Percentiles rank a stretch among this genome's conserved stretches.
Conservation (phyloP, 805 yeast species). For the Wickerhamomyces tratensis region DNA sequence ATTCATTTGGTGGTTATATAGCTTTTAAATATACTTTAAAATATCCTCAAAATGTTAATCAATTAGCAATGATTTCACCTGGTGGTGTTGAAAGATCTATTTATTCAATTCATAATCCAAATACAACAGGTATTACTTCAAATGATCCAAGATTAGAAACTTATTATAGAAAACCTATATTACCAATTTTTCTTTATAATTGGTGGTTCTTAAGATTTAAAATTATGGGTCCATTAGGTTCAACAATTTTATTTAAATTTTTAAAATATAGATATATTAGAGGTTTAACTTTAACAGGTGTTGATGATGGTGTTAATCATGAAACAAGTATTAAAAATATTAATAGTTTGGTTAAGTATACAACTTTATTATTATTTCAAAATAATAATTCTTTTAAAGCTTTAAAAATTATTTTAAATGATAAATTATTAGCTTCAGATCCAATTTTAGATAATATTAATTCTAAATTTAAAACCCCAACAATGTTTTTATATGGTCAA, state of each 20-base stretch:
- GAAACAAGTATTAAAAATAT: slow-evolving; percentile 6
- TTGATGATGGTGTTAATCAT: too few relatives aligned
- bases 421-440: slow-evolving; percentile 43
- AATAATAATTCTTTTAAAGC: slow-evolving; percentile 9
- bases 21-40: slow-evolving; percentile 52
- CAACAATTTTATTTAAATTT: slow-evolving; percentile 23
- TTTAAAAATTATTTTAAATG: slow-evolving; percentile 9
- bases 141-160: slow-evolving; percentile 9
- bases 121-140: slow-evolving; percentile 5
- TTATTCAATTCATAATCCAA: slow-evolving; percentile 37
- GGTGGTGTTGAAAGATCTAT: slow-evolving; percentile 71
- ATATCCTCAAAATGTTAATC: slow-evolving; percentile 43
- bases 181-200: slow-evolving; percentile 22
- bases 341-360: slow-evolving; percentile 11
- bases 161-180: slow-evolving; percentile 17
- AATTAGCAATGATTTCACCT: slow-evolving; percentile 59
- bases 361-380: slow-evolving; percentile 14
- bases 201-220: slow-evolving; percentile 39
- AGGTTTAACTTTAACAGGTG: slow-evolving; percentile 2
- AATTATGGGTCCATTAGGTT: slow-evolving; percentile 32
- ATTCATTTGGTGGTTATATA: slow-evolving; percentile 74
- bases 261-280: slow-evolving; percentile 20
- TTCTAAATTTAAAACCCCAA: slow-evolving; percentile 30
- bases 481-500: slow-evolving; percentile 45
- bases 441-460: slow-evolving; percentile 55